Evolutionary conservation across 495 filamentous ascomycete genomes (phyloP), one percentile per base, ranked within the genome.

Genomic region (Lepidopterella palustris): DNA sequence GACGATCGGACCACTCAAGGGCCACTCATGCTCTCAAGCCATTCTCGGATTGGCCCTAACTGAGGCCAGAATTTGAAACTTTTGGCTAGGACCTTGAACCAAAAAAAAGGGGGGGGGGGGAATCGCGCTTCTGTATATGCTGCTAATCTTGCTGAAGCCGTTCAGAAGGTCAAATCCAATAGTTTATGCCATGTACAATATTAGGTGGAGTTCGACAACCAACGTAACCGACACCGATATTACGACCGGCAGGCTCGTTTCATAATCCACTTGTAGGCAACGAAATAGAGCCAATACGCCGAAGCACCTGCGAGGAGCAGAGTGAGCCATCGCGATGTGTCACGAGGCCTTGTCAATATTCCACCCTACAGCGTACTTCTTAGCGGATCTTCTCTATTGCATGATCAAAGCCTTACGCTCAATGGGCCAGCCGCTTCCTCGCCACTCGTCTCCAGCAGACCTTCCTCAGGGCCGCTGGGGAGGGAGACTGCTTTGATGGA

Each of bases 401-500:
- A 42, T 18, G 15, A 24, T 23, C 15, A 23, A 20, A 50, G 47
- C 5, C 47, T 50, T 50, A 50, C 47, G 11, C 10, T 50, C 2
- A 21, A 3, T 27, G 13, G 15, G 21, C 15, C n/a, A 13, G 11
- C 15, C 5, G 11, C 25, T 4, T 57, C 20, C 23, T 13, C 21
- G 13, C n/a, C 47, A 13, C 25, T 27, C 24, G 20, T 20, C 21
- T 13, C 25, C 3, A 50, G 25, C 21, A 50, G 2, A 23, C 25
- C 15, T 40, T 57, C 47, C 31, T 45, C 54, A 1, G 27, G 23
- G 24, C 25, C 54, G 5, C 10, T n/a, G 1, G 32, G 40, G 20
- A 25, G 9, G 5, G 27, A 64, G 45, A 78, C 45, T 0, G 78
- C 76, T 5, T 74, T 68, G 50, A 87, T 80, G 2, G 78, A 81